Evolutionary conservation across 2,329 filamentous ascomycete genomes (phyloP).

Genomic region (Sporothrix phasma): DNA sequence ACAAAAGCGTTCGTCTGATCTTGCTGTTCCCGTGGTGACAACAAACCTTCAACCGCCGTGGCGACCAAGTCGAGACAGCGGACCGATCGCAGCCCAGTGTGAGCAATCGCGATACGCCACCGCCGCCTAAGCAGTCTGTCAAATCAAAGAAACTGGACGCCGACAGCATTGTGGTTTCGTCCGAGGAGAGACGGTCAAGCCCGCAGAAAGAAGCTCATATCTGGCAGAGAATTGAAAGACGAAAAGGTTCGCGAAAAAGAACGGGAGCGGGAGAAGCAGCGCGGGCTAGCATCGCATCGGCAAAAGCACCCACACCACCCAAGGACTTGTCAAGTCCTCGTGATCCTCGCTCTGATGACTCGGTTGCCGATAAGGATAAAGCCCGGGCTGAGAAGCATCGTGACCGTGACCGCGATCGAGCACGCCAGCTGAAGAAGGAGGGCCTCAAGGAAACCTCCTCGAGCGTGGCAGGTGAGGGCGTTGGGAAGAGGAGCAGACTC

Average conservation of each 20-base stretch:
- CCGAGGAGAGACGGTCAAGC: constrained; percentile 50
- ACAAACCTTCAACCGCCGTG: constrained; percentile 36
- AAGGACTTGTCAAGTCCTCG: constrained; percentile 45
- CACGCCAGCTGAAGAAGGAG: constrained; percentile 51
- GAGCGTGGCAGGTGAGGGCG: constrained; percentile 37
- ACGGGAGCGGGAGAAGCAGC: constrained; percentile 34
- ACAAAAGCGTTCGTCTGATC: constrained; percentile 24
- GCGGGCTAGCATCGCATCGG: constrained; percentile 48
- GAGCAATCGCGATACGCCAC: constrained; percentile 43
- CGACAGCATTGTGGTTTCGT: constrained; percentile 42
- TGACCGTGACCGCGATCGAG: constrained; percentile 50
- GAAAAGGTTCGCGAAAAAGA: constrained; percentile 28
- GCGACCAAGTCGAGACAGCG: constrained; percentile 12
- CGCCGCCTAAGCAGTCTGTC: constrained; percentile 36
- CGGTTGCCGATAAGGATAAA: constrained; percentile 42
- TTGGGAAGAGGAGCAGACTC: constrained; percentile 48
- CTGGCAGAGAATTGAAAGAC: constrained; percentile 51
- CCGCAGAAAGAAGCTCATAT: constrained; percentile 54
- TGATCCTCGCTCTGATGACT: constrained; percentile 41
- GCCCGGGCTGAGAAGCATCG: constrained; percentile 45
- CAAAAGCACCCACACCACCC: constrained; percentile 38
- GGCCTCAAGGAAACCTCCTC: constrained; percentile 47
- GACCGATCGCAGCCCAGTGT: constrained; percentile 36
- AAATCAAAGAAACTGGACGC: constrained; percentile 46
- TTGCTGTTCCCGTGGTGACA: constrained; percentile 36